Percentiles rank a stretch among this genome's conserved stretches.
phyloP scores from a whole-genome alignment of 139 green algal genomes.

The Volvox reticuliferus region DNA sequence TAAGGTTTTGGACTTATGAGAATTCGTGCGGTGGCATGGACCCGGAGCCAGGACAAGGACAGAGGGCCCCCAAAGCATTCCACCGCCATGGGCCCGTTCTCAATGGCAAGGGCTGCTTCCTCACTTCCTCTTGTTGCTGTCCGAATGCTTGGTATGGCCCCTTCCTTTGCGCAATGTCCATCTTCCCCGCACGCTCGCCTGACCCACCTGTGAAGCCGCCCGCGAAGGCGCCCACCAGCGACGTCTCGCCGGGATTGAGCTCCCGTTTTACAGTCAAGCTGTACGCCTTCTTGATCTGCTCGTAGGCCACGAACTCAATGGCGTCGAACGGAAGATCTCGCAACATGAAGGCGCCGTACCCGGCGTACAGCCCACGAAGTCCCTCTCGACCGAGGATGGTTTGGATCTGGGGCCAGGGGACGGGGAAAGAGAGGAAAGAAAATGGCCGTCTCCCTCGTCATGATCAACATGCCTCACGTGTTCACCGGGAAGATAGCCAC shows the following conservation, averaged over 20 bases:
- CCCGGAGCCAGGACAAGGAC: too few relatives aligned
- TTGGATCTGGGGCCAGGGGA: constrained; percentile 58
- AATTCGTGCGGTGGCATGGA: too few relatives aligned
- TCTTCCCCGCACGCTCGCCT: too few relatives aligned
- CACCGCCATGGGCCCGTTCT: too few relatives aligned
- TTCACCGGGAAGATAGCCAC: too few relatives aligned
- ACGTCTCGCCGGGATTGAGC: constrained; percentile 77
- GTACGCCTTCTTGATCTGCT: constrained; percentile 78
- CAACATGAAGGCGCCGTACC: constrained; percentile 98
- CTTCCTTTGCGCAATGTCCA: too few relatives aligned
- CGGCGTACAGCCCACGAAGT: constrained; percentile 89
- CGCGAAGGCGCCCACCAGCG: constrained; percentile 80
- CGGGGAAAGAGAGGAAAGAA: not conserved
- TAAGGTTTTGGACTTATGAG: too few relatives aligned
- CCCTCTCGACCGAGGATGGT: constrained; percentile 87
- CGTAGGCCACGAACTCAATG: constrained; percentile 96
- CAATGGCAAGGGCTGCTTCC: too few relatives aligned
- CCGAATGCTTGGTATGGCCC: too few relatives aligned
- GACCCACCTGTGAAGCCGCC: constrained; percentile 82
- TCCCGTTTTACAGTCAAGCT: constrained; percentile 54
- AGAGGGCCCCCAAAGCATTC: too few relatives aligned
- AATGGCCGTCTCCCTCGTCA: not conserved
- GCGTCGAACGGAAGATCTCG: constrained; percentile 98
- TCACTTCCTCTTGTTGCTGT: too few relatives aligned
- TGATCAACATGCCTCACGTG: too few relatives aligned